phyloP scores from a whole-genome alignment of 1,284 basidiomycete species.

The Ustilago nuda region DNA sequence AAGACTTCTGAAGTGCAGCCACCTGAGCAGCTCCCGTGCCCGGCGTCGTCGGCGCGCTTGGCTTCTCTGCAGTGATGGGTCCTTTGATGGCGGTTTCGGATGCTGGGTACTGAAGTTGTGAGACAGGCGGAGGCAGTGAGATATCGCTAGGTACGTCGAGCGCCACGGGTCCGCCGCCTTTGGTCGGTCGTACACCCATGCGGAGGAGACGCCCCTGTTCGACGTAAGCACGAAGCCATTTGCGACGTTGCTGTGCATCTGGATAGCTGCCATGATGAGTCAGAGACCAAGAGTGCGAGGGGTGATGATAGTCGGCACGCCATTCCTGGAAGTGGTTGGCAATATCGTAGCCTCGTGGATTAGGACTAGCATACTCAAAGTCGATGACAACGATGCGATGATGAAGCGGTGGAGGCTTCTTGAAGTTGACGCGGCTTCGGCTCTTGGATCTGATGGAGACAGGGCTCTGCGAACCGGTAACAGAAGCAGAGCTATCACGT shows the following conservation, averaged over 20 bases:
- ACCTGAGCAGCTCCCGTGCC: conserved; percentile 45
- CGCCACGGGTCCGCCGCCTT: conserved; percentile 24
- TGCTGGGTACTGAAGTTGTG: conserved; percentile 28
- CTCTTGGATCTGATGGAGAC: conserved; percentile 42
- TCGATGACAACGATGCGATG: conserved; percentile 67
- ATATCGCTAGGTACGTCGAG: conserved; percentile 45
- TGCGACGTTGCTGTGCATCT: conserved; percentile 51
- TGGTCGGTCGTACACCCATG: conserved; percentile 45
- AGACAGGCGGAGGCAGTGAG: conserved; percentile 47
- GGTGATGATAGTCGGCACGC: conserved; percentile 64
- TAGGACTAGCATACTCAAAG: conserved; percentile 65
- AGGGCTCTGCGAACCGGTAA: conserved; percentile 25
- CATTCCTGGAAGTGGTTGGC: conserved; percentile 68
- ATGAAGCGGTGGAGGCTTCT: conserved; percentile 49
- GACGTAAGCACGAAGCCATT: conserved; percentile 67
- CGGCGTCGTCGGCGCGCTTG: conserved; percentile 38
- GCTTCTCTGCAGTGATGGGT: conserved; percentile 37
- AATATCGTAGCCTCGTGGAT: conserved; percentile 64
- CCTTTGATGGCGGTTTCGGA: conserved; percentile 28
- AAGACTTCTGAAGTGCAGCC: conserved; percentile 43
- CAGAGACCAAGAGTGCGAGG: conserved; percentile 58
- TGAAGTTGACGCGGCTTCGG: conserved; percentile 27
- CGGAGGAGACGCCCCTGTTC: conserved; percentile 63
- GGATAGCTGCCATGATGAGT: conserved; percentile 62
- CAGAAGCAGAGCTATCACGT: conserved; percentile 32